These are phyloP conservation scores for Komagataella kurtzmanii DNA, from an alignment of 805 yeast species.

Conservation along the genomic window DNA sequence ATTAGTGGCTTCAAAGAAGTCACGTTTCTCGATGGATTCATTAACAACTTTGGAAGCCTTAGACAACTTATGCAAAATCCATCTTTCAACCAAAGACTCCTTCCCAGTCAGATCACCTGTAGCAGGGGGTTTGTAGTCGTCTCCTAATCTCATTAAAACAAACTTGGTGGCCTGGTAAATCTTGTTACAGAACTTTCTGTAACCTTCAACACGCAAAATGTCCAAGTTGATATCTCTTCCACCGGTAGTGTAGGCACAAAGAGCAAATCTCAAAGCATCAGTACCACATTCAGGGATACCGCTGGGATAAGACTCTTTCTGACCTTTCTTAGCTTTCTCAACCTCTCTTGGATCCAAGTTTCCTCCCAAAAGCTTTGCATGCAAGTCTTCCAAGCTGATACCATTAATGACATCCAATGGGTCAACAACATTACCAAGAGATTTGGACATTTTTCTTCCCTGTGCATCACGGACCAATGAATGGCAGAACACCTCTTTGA, in stretches of 20 bases:
- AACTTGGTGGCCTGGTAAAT: constrained; percentile 98
- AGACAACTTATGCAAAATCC: constrained; percentile 86
- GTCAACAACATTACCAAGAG: constrained; percentile 92
- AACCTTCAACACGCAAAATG: constrained; percentile 93
- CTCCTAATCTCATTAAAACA: constrained; percentile 85
- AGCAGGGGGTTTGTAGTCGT: constrained; percentile 74
- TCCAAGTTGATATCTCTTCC: constrained; percentile 97
- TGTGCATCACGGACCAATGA: constrained; percentile 98
- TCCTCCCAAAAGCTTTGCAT: constrained; percentile 64
- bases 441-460: constrained; percentile 98
- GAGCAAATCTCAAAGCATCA: constrained; percentile 94
- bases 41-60: constrained; percentile 52
- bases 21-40: constrained; percentile 65
- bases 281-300: constrained; percentile 99
- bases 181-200: constrained; percentile 98
- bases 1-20: constrained; percentile 78
- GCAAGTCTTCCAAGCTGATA: constrained; percentile 66
- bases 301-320: constrained; percentile 78
- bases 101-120: constrained; percentile 48
- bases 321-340: constrained; percentile 79
- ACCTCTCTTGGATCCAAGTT: constrained; percentile 85
- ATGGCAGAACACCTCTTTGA: constrained; percentile 95
- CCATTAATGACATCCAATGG: constrained; percentile 92
- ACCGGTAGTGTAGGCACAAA: constrained; percentile 97
- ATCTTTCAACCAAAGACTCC: constrained; percentile 86